Conservation (phyloP, 139 green algal species). For the Edaphochlamys debaryana region DNA sequence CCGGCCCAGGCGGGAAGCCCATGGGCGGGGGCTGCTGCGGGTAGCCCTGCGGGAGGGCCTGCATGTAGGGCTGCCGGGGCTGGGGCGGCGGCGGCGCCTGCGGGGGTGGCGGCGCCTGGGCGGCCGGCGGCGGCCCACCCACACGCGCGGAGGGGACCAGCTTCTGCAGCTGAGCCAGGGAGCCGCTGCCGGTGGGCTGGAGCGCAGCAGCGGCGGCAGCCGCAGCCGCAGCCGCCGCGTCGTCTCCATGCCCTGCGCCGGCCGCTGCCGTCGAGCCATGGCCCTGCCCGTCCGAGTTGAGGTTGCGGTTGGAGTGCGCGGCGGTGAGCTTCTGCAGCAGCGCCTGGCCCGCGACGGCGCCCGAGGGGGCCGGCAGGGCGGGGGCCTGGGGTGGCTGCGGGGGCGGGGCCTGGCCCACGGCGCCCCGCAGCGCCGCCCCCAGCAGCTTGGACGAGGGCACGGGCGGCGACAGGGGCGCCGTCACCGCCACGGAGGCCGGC, state of each 20-base stretch:
- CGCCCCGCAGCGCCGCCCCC: slow-evolving; percentile 7
- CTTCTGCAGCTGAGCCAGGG: slow-evolving; percentile 6
- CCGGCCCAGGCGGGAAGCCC: no score
- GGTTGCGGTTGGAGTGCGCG: no score
- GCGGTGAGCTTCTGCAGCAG: slow-evolving; percentile 26
- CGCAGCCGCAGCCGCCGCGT: background rate
- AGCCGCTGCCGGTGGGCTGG: background rate
- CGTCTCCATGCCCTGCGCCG: background rate
- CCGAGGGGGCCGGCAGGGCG: background rate
- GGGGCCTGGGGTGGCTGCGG: background rate
- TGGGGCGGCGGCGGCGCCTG: background rate
- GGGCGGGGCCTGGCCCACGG: background rate
- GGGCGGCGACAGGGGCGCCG: background rate
- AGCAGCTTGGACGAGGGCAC: slow-evolving; percentile 29
- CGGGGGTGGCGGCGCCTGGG: background rate
- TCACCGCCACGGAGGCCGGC: background rate
- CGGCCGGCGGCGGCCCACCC: background rate
- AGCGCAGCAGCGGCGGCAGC: background rate
- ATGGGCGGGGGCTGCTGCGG: background rate
- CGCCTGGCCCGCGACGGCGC: background rate
- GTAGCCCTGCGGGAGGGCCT: background rate
- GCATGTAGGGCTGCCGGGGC: background rate
- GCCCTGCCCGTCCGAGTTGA: no score
- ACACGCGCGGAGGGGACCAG: slow-evolving; percentile 30
- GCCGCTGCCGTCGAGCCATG: background rate